Percentiles rank a stretch among this genome's conserved stretches.
Conservation (phyloP, 2,329 filamentous ascomycete species). For the Colletotrichum sp. region DNA sequence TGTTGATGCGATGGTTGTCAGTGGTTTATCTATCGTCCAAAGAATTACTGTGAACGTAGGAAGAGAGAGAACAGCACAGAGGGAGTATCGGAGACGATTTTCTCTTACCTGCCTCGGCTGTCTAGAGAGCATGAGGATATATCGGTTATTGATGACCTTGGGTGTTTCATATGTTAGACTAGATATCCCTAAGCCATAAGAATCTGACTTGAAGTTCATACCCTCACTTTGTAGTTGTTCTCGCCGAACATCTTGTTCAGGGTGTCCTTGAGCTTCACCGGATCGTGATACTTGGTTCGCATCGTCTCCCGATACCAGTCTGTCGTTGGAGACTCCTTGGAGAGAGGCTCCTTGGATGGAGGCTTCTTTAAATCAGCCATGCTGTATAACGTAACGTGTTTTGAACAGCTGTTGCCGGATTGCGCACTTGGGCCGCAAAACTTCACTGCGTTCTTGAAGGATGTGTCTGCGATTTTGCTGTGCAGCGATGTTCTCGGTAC, state of each 20-base stretch:
- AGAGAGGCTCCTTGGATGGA: background rate
- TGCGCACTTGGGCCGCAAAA: background rate
- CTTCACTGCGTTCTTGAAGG: background rate
- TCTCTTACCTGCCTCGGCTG: background rate
- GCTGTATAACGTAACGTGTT: background rate
- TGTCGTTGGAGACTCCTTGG: background rate
- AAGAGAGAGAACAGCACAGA: too few relatives aligned
- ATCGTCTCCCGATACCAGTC: background rate
- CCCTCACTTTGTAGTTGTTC: background rate
- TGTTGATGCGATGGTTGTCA: accelerated
- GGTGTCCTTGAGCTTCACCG: background rate
- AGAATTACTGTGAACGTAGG: too few relatives aligned
- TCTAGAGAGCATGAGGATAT: background rate
- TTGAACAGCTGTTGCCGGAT: background rate
- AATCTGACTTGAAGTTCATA: background rate
- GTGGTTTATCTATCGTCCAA: too few relatives aligned
- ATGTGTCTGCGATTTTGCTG: background rate
- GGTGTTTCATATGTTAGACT: background rate
- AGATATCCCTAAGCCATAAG: background rate
- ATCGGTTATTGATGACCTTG: background rate
- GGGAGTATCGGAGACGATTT: too few relatives aligned
- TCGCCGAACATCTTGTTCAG: background rate
- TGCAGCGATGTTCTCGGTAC: background rate
- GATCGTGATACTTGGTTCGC: background rate
- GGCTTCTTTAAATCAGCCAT: background rate